Base-by-base conservation (phyloP, 2,329 filamentous ascomycete species). In the Fusarium subglutinans region DNA sequence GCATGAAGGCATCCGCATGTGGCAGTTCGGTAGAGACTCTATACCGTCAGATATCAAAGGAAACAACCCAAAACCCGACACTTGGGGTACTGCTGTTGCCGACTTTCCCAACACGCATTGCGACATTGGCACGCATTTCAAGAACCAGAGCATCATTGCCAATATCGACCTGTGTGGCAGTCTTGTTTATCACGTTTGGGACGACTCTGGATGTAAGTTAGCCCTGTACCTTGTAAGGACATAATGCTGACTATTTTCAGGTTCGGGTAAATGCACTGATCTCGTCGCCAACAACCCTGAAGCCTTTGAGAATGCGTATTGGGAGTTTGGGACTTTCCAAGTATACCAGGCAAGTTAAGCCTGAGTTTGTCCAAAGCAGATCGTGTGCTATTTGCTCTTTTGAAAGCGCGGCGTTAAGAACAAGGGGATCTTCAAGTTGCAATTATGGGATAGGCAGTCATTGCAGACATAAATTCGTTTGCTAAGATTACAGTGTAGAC, bases 81-180 rank as follows among this genome's bases (percentile, higher is more conserved):
- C 83, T 6, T 94, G 92, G 88, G 91, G 90, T 22, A 84, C 81
- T 5, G 89, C 92, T 2, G 76, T 88, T 12, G 90, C 91, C 4
- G 91, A 93, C 68, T 92, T 92, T 79, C 91, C 91, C 20, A 86
- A 83, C 74, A 92, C 90, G 0, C 80, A 87, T 51, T 93, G 91
- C 81, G 82, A 90, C 66, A 89, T 92, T 56, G 79, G 81, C 11
- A 83, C 82, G 8, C 89, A 92, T 76, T 92, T 93, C 79, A 84
- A 81, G 61, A 93, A 92, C 76, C 87, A 91, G 79, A 90, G 89
- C 73, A 92, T 93, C 74, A 86, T 92, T 71, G 86, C 86, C 47
- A 92, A 93, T 76, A 92, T 92, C 70, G 88, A 91, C 78, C 81
- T 93, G 13, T 93, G 91, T 72, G 91, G 91, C 2, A 80, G 87